Percentiles rank a stretch among this genome's conserved stretches.
Evolutionary conservation across 2,329 filamentous ascomycete genomes (phyloP).

Genomic region (Aureobasidium lini): DNA sequence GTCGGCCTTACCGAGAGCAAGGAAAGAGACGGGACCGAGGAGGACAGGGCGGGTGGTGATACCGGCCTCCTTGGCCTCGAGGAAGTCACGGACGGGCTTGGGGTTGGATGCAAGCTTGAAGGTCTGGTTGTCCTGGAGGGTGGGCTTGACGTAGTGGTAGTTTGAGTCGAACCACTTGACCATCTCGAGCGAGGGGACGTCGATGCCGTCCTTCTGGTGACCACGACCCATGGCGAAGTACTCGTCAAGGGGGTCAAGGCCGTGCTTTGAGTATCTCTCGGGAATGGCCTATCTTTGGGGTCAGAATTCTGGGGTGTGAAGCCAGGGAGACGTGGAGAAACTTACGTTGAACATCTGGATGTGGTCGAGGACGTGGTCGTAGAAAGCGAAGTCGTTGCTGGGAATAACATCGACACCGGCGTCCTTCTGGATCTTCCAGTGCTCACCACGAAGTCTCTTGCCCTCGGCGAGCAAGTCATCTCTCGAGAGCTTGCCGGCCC

Average conservation of each 20-base stretch:
- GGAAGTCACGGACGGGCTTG: slow-evolving; percentile 91
- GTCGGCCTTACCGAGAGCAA: slow-evolving; percentile 95
- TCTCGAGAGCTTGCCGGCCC: slow-evolving; percentile 89
- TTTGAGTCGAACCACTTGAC: slow-evolving; percentile 99
- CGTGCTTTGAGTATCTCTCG: slow-evolving; percentile 86
- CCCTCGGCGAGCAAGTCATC: slow-evolving; percentile 86
- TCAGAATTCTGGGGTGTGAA: slow-evolving; percentile 3
- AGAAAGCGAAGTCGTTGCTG: slow-evolving; percentile 99
- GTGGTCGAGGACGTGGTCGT: slow-evolving; percentile 95
- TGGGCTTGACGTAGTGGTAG: slow-evolving; percentile 99
- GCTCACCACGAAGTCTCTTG: slow-evolving; percentile 90
- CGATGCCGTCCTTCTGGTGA: slow-evolving; percentile 88
- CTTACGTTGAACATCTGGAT: slow-evolving; percentile 95
- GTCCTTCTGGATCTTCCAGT: slow-evolving; percentile 99
- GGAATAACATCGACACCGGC: slow-evolving; percentile 96
- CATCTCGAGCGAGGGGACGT: slow-evolving; percentile 88
- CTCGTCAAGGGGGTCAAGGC: slow-evolving; percentile 81
- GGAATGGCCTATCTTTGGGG: slow-evolving; percentile 61
- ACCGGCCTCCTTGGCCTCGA: slow-evolving; percentile 95
- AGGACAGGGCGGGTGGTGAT: slow-evolving; percentile 89
- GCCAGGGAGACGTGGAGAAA: slow-evolving; percentile 19
- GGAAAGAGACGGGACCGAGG: slow-evolving; percentile 93
- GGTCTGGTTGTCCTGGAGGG: slow-evolving; percentile 90
- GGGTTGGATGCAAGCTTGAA: slow-evolving; percentile 83
- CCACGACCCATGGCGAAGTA: slow-evolving; percentile 99